A percentile compares a stretch with the other conserved stretches of the same genome.
Conservation (phyloP, 805 yeast species). For the Yamadazyma olivae region DNA sequence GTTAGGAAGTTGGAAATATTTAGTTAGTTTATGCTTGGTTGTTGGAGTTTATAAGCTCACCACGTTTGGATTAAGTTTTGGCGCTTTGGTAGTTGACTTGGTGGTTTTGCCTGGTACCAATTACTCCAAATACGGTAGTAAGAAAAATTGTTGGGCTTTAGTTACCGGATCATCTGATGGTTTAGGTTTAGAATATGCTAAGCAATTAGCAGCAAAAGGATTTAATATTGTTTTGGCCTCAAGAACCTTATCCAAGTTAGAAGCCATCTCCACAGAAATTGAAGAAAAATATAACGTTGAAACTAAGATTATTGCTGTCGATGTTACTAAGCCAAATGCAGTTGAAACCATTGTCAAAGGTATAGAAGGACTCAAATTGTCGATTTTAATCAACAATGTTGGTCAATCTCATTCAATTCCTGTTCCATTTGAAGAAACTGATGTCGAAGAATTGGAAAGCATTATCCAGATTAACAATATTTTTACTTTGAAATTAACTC, state of each 20-base stretch:
- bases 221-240: conserved; percentile 82
- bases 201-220: conserved; percentile 81
- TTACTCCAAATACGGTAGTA: conserved; percentile 73
- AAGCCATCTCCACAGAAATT: conserved; percentile 60
- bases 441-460: conserved; percentile 65
- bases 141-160: conserved; percentile 79
- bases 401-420: conserved; percentile 96
- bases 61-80: conserved; percentile 44
- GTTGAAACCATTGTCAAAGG: conserved; percentile 50
- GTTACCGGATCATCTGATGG: conserved; percentile 98
- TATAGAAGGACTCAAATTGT: conserved; percentile 54
- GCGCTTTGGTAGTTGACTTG: conserved; percentile 56
- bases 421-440: conserved; percentile 84
- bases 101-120: conserved; percentile 53
- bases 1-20: conserved; percentile 12
- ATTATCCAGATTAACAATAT: conserved; percentile 84
- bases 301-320: conserved; percentile 71
- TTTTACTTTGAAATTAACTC: conserved; percentile 82
- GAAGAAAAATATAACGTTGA: conserved; percentile 54
- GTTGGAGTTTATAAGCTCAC: conserved; percentile 65
- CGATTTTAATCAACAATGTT: conserved; percentile 85
- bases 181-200: conserved; percentile 88
- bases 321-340: conserved; percentile 64
- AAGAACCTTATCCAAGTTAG: conserved; percentile 77
- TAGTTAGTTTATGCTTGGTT: conserved; percentile 37